Base-by-base conservation (phyloP, 2,329 filamentous ascomycete genomes). In the Graphiopsis chlorocephala region DNA sequence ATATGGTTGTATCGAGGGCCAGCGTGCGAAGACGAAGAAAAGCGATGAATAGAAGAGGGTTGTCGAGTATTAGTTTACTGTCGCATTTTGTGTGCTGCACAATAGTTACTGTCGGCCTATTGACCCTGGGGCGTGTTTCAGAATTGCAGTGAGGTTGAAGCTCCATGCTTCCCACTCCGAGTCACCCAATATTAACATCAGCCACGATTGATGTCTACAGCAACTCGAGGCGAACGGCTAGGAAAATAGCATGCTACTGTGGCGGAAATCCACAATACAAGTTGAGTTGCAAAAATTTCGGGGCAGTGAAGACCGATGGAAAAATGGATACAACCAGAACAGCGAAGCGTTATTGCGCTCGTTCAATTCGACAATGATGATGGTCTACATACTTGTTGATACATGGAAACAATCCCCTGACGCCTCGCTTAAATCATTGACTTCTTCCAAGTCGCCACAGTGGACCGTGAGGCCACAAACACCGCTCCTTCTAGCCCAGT, bases 341-440 rank as follows among this genome's bases (percentile, higher is more conserved):
- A 31, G n/a, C 10, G 3, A 53, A 53, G 26, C 15, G 48, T 15
- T 10, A 11, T 31, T 29, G 48, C 28, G 17, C 50, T 31, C 50
- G 2, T 28, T 12, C 11, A 28, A 53, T 20, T 31, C 14, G 15
- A 52, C 14, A 17, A 17, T n/a, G 15, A 52, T 20, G 26, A 17
- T 31, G 50, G 28, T 53, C 50, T 53, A 31, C 50, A 29, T 53
- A n/a, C 50, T 20, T 53, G n/a, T 31, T 12, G 20, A 53, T 53
- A 53, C 50, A 53, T 20, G 25, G n/a, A 53, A 53, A 20, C 28
- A n/a, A 25, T 26, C 29, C 42, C 38, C 25, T 33, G 42, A 60
- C 57, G 57, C 57, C 57, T 48, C 42, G 57, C 57, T 60, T 28
- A 60, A 60, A 60, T 20, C 28, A 48, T 31, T 47, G 17, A 25